Conservation (phyloP, 1,284 basidiomycete species). For the Sphagnurus paluster region DNA sequence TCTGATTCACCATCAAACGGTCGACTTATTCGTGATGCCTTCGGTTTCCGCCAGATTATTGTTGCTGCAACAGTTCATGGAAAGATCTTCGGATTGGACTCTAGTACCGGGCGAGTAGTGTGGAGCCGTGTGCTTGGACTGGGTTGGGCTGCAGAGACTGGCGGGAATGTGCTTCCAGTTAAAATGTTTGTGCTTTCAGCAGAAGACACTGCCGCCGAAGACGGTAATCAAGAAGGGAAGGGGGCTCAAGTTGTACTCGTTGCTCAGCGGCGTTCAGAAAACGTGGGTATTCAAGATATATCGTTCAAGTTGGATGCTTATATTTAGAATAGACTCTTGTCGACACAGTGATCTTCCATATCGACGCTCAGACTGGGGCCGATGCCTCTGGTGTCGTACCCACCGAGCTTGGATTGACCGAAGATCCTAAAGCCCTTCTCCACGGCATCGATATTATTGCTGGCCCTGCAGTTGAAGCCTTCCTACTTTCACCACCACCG, state of each 20-base stretch:
- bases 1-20: constrained; percentile 25
- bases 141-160: constrained; percentile 60
- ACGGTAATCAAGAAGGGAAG: constrained; percentile 30
- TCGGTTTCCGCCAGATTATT: constrained; percentile 87
- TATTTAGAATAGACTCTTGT: constrained; percentile 43
- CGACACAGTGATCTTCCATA: constrained; percentile 75
- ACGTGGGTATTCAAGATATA: constrained; percentile 42
- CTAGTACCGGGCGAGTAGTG: constrained; percentile 70
- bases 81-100: constrained; percentile 84
- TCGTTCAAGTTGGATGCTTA: constrained; percentile 7
- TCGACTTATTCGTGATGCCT: constrained; percentile 67
- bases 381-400: constrained; percentile 36
- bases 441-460: constrained; percentile 61
- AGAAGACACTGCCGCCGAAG: constrained; percentile 50
- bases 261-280: constrained; percentile 57
- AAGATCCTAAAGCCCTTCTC: constrained; percentile 33
- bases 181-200: constrained; percentile 58
- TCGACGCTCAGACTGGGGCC: constrained; percentile 78
- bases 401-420: constrained; percentile 7
- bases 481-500: constrained; percentile 36
- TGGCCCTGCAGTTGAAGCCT: constrained; percentile 60
- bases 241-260: constrained; percentile 62
- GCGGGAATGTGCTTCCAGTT: constrained; percentile 52
- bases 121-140: constrained; percentile 76
- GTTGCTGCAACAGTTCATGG: constrained; percentile 73